These are phyloP conservation scores for Capronia americana DNA, from an alignment of 2,329 filamentous ascomycete genomes.

Conservation along the genomic window DNA sequence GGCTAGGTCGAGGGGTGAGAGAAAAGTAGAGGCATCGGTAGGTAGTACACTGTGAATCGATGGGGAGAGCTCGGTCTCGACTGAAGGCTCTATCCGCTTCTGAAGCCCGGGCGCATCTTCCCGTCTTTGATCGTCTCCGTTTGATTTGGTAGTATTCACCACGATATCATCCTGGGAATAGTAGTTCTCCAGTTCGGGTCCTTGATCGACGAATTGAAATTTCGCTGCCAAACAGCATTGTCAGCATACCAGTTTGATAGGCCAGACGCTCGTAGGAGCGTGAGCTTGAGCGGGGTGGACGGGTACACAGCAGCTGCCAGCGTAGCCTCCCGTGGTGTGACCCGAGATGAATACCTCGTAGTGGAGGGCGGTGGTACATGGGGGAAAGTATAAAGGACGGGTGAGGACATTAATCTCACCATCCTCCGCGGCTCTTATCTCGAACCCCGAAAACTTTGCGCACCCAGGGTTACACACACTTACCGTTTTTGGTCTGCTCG, in stretches of 20 bases:
- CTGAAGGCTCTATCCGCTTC: conserved; percentile 19
- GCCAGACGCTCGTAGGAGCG: conserved; percentile 4
- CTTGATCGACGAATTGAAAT: conserved; percentile 40
- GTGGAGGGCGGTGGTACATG: conserved; percentile 9
- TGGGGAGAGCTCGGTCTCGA: conserved; percentile 25
- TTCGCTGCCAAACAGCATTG: conserved; percentile 30
- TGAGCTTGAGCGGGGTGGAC: conserved; percentile 6
- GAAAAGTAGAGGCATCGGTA: conserved; percentile 26
- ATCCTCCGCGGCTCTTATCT: not conserved
- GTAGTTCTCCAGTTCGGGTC: conserved; percentile 40
- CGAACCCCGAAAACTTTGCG: conserved; percentile 5
- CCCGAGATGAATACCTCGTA: conserved; percentile 10
- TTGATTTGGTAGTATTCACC: conserved; percentile 23
- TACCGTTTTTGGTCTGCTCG: conserved; percentile 40
- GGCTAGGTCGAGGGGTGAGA: conserved; percentile 20
- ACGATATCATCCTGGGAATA: conserved; percentile 37
- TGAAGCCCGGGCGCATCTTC: conserved; percentile 17
- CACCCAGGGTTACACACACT: conserved; percentile 32
- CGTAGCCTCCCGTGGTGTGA: conserved; percentile 20
- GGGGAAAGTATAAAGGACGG: conserved; percentile 24
- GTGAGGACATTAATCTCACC: conserved; percentile 12
- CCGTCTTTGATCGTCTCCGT: conserved; percentile 24
- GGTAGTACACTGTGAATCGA: conserved; percentile 22
- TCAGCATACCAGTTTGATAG: conserved; percentile 24
- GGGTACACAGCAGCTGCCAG: conserved; percentile 24